phyloP scores from a whole-genome alignment of 73 alveolate genomes.

The Stentor roeselii region DNA sequence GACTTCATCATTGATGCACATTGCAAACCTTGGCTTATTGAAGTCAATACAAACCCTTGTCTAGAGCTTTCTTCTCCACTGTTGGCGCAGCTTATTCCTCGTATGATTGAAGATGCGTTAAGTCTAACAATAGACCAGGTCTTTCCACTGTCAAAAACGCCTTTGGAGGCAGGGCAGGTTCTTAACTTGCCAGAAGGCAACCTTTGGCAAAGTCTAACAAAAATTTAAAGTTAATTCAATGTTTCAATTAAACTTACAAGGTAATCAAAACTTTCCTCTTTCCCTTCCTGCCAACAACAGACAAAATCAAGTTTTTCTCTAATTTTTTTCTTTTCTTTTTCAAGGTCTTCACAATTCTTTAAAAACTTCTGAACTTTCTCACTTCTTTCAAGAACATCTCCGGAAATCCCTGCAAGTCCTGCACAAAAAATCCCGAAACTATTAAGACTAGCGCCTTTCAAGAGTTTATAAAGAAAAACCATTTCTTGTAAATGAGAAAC shows the following conservation, averaged over 20 bases:
- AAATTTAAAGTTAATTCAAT: too few species aligned
- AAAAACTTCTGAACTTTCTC: neutral
- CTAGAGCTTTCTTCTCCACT: conserved; percentile 53
- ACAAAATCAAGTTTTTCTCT: too few species aligned
- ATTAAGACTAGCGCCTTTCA: neutral
- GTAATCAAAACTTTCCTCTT: too few species aligned
- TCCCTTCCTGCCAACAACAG: too few species aligned
- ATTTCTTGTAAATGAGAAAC: neutral
- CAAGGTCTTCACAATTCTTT: conserved; percentile 17
- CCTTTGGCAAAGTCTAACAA: too few species aligned
- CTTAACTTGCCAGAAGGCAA: too few species aligned
- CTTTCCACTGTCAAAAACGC: conserved; percentile 33
- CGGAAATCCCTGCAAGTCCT: conserved; percentile 14
- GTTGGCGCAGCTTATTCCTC: conserved; percentile 37
- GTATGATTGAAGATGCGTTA: conserved; percentile 44
- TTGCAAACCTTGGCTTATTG: conserved; percentile 76
- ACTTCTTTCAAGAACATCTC: conserved; percentile 8
- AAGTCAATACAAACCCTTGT: conserved; percentile 84
- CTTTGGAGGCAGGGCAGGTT: too few species aligned
- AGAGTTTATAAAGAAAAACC: neutral
- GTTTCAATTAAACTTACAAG: too few species aligned
- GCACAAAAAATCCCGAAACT: conserved; percentile 31
- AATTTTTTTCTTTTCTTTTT: too few species aligned
- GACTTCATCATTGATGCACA: conserved; percentile 78
- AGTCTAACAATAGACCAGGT: conserved; percentile 40